These are phyloP conservation scores for Penicillium goetzii DNA, from an alignment of 495 filamentous ascomycete species.

Conservation along the genomic window DNA sequence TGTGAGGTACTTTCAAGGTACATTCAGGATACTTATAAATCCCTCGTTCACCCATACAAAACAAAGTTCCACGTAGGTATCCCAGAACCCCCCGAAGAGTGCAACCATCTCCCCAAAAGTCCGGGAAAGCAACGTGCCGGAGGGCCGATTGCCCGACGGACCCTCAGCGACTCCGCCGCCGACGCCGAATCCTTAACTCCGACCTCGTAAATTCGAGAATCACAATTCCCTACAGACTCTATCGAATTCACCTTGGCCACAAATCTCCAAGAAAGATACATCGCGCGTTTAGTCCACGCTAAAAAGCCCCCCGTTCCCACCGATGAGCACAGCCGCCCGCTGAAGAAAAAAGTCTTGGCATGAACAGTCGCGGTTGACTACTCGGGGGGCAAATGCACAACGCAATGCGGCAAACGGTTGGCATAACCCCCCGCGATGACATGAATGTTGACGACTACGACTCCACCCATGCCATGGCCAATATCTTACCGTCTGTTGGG, in stretches of 20 bases:
- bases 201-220: neutral
- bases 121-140: neutral
- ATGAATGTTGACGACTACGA: constrained; percentile 15
- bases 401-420: constrained; percentile 21
- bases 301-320: constrained; percentile 4
- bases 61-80: neutral
- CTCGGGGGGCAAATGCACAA: constrained; percentile 26
- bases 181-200: neutral
- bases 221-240: neutral
- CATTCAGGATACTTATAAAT: neutral
- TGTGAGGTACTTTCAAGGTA: neutral
- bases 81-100: neutral
- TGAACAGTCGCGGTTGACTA: constrained; percentile 17
- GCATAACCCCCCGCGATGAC: constrained; percentile 21
- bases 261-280: neutral
- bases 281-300: constrained; percentile 7
- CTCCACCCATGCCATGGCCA: constrained; percentile 19
- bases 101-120: neutral
- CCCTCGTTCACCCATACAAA: neutral
- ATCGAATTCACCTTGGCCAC: neutral
- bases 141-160: constrained; percentile 1
- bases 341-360: constrained; percentile 24
- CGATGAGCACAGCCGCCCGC: neutral
- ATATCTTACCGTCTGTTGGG: neutral
- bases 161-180: neutral